Conservation (phyloP, 805 yeast species). For the Lachancea sp. region DNA sequence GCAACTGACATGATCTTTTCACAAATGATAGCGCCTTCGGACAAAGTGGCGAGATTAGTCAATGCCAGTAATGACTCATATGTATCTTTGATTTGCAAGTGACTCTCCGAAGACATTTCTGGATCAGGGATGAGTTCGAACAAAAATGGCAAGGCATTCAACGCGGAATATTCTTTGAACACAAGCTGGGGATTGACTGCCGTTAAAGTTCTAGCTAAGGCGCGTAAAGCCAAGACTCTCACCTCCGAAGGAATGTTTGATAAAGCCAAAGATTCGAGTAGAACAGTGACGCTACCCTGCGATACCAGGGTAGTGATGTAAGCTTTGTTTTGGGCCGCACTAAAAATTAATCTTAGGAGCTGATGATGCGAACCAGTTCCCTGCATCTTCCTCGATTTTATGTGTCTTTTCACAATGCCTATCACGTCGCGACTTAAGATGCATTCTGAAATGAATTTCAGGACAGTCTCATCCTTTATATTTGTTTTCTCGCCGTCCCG, state of each 20-base stretch:
- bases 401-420: conserved; percentile 15
- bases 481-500: conserved; percentile 10
- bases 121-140: conserved; percentile 34
- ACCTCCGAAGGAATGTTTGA: conserved; percentile 18
- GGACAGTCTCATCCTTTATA: conserved; percentile 18
- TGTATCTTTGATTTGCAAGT: conserved; percentile 30
- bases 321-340: conserved; percentile 22
- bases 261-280: conserved; percentile 34
- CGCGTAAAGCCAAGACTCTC: conserved; percentile 34
- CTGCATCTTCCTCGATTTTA: conserved; percentile 4
- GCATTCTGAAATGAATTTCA: conserved; percentile 16
- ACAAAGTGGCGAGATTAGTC: conserved; percentile 56
- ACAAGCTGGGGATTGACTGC: conserved; percentile 42
- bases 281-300: conserved; percentile 42
- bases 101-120: neutral
- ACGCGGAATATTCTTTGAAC: conserved; percentile 38
- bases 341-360: conserved; percentile 29
- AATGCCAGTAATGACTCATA: conserved; percentile 57
- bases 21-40: conserved; percentile 34
- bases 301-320: conserved; percentile 31
- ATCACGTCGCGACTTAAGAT: conserved; percentile 20
- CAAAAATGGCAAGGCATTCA: conserved; percentile 40
- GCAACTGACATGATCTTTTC: conserved; percentile 28
- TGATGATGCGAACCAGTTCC: conserved; percentile 29
- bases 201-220: conserved; percentile 40